Base-by-base conservation (phyloP, 2,329 filamentous ascomycete species). In the Dothideomycetes sp. region DNA sequence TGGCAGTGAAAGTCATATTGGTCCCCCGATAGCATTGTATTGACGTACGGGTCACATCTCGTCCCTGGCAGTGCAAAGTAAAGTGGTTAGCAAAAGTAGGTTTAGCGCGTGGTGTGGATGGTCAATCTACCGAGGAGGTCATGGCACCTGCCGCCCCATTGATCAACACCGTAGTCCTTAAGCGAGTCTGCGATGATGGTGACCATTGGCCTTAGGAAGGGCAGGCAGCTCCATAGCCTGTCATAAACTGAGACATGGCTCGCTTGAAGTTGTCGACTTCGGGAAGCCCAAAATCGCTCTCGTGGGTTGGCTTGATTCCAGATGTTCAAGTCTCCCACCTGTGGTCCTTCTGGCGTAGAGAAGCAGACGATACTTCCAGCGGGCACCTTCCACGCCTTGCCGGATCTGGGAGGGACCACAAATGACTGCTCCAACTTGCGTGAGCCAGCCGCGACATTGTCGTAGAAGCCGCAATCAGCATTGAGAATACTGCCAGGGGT, bases 1-100 rank as follows among this genome's bases (percentile, higher is more conserved):
- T 89, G 84, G 58, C 85, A 93, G 56, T 91, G 84, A 58, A 75
- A 89, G 57, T 91, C 80, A 55, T 86, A 91, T 22, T 69, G 68
- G 36, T 74, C 69, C n/a, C 77, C 77, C 3, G 72, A 75, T 38
- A 93, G 73, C 46, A 91, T 70, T 29, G 73, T 68, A 56, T 84
- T 85, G 55, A 91, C 80, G 55, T 91, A 93, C 1, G 84, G 84
- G 60, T 91, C 85, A 59, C 85, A 93, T 32, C 85, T 68, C 18
- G 84, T 93, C 27, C 84, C 34, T 36, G 14, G n/a, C n/a, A n/a
- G n/a, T n/a, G n/a, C n/a, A n/a, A n/a, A n/a, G n/a, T n/a, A n/a
- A n/a, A n/a, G n/a, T n/a, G n/a, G n/a, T n/a, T n/a, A n/a, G n/a
- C n/a, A n/a, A n/a, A n/a, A n/a, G n/a, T n/a, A n/a, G n/a, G n/a